These are phyloP conservation scores for Paralagenidium karlingii DNA, from an alignment of 352 stramenopile genomes.

Conservation along the genomic window DNA sequence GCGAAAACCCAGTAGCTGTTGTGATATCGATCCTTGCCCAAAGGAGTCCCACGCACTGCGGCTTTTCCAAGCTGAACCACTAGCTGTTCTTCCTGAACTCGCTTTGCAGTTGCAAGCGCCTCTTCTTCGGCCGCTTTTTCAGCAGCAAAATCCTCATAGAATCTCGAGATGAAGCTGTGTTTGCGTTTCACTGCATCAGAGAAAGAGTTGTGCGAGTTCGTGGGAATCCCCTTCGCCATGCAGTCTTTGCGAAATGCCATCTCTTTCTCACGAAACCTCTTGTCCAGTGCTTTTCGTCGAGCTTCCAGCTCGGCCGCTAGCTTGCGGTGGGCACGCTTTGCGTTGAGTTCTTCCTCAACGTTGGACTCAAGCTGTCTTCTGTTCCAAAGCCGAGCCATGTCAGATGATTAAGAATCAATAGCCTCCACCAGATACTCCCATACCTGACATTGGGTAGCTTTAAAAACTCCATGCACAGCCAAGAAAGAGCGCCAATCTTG, in stretches of 20 bases:
- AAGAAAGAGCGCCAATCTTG: constrained; percentile 50
- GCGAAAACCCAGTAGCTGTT: constrained; percentile 74
- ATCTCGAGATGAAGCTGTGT: constrained; percentile 48
- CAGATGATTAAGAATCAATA: background rate
- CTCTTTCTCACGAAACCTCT: constrained; percentile 38
- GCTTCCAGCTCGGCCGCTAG: constrained; percentile 34
- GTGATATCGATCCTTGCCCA: constrained; percentile 64
- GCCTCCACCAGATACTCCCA: background rate
- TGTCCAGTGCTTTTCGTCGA: constrained; percentile 31
- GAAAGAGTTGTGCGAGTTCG: constrained; percentile 55
- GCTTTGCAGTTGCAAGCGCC: constrained; percentile 35
- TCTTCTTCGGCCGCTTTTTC: constrained; percentile 37
- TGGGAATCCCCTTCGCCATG: constrained; percentile 42
- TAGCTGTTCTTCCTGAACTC: constrained; percentile 22
- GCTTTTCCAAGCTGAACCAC: constrained; percentile 28
- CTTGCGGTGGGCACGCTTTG: constrained; percentile 35
- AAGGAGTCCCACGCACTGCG: constrained; percentile 47
- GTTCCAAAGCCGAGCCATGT: background rate
- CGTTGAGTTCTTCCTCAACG: constrained; percentile 42
- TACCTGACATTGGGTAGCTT: constrained; percentile 37
- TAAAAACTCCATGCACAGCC: constrained; percentile 54
- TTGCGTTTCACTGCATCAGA: constrained; percentile 44
- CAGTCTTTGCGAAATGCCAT: constrained; percentile 41
- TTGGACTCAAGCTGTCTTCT: constrained; percentile 42
- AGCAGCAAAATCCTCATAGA: constrained; percentile 42